Evolutionary conservation across 2,329 filamentous ascomycete genomes (phyloP), one percentile per base, ranked within the genome.

Genomic region (Cyclaneusma minus): DNA sequence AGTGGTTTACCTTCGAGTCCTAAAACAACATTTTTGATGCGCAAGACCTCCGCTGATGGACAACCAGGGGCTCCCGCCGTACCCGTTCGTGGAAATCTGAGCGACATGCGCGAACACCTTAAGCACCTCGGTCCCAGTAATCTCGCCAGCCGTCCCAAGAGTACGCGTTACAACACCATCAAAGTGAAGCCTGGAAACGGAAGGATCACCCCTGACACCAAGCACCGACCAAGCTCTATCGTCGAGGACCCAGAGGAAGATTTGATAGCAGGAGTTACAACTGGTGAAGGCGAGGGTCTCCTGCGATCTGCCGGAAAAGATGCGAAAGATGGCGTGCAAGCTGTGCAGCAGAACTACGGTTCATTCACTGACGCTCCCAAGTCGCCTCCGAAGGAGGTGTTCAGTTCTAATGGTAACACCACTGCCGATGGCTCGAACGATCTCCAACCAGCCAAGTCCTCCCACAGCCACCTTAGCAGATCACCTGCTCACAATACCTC

Each of bases 91-190:
- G 63, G 67, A 4, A 74, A 68, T 27, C 53, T 72, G 16, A 60
- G 68, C 27, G 69, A 77, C 27, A 68, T 75, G 53, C 62, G 59
- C 39, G 61, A 69, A 40, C 67, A 75, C 36, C 54, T 78, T 22
- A 72, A 69, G 36, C 63, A 69, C 34, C 62, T 78, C 0, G 72
- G 72, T 1, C 73, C 73, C 0, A 75, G 71, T 1, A 79, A 78
- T 41, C 63, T 65, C 12, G 73, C 73, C 5, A 62, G 64, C 10
- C 69, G 72, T 29, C 73, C 73, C 2, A 69, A 65, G 45, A 62
- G 60, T 30, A 74, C 70, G 2, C 60, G 62, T 11, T 66, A 64
- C 11, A 64, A 68, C 11, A 64, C 71, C 1, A 71, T 79, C 38
- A 77, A 77, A 48, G 72, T 78, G 38, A 79, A 79, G 51, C 54